Percentiles rank a stretch among this genome's conserved stretches.
Conservation (phyloP, 208 protist genomes). For the Vickermania spadyakhi region DNA sequence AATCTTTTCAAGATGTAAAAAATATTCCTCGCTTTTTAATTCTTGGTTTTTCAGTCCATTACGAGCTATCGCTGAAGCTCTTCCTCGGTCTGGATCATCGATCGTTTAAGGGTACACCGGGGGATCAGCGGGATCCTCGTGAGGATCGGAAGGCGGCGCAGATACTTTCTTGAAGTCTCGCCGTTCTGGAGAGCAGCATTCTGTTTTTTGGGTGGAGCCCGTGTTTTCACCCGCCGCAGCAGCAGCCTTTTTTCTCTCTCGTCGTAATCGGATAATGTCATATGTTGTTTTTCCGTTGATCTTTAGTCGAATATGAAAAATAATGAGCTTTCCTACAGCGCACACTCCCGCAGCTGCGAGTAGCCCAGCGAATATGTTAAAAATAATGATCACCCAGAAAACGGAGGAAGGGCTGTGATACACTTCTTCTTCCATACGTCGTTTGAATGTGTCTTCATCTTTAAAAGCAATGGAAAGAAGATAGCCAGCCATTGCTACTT, state of each 20-base stretch:
- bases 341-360: conserved; percentile 21
- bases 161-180: conserved; percentile 63
- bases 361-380: conserved; percentile 43
- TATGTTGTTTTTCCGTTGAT: conserved; percentile 55
- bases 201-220: conserved; percentile 2
- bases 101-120: no score
- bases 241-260: conserved; percentile 11
- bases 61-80: no score
- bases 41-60: no score
- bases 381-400: conserved; percentile 34
- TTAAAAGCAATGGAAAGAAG: conserved; percentile 32
- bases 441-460: conserved; percentile 22
- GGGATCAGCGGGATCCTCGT: no score
- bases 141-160: no score
- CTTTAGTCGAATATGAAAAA: conserved; percentile 66
- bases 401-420: conserved; percentile 35
- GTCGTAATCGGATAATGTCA: conserved; percentile 57
- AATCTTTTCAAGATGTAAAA: no score
- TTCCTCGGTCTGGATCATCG: no score
- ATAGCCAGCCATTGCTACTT: conserved; percentile 54
- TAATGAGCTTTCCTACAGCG: conserved; percentile 59
- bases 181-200: conserved; percentile 34
- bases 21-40: no score
- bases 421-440: conserved; percentile 19
- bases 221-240: background rate